Evolutionary conservation across 768 basidiomycete genomes (phyloP), one percentile per base, ranked within the genome.

Genomic region (Boletus patriciae): DNA sequence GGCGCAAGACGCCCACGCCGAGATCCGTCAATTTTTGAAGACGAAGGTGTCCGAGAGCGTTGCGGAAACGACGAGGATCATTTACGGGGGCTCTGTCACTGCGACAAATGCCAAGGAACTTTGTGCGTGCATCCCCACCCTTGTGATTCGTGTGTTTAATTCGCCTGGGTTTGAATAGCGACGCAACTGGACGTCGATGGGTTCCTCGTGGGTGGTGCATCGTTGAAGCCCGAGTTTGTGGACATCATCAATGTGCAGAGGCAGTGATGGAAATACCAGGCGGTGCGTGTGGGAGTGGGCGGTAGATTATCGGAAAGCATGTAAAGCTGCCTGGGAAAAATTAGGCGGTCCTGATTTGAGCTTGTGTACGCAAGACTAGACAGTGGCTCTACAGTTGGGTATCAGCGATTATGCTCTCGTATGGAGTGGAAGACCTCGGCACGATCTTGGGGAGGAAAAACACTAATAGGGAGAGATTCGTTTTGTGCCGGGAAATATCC

Each of bases 181-280:
- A 72, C 71, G 9, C 87, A 90, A 66, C 77, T 77, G 12, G 96
- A 98, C 69, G 87, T 98, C 45, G 96, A 98, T 72, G 96, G 96
- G 10, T 98, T 98, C 88, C 86, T 98, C 62, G 96, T 98, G 38
- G 96, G 95, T 25, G 95, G 96, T 25, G 96, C 96, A 34, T 98
- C 95, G 16, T 83, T 99, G 75, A 99, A 98, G 78, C 94, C 95
- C 40, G 95, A 98, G 75, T 97, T 98, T 66, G 85, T 90, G 46
- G 79, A 95, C 58, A 96, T 97, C 69, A 85, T 95, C 80, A 95
- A 94, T 66, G 79, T 81, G 37, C 86, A 73, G 63, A 76, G 67
- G 62, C 19, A 61, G 34, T 71, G 57, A 57, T 33, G 15, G 52
- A 50, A 36, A 46, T 38, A 46, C 27, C 12, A 38, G 41, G 41